Percentiles rank a stretch among this genome's conserved stretches.
Evolutionary conservation across 768 basidiomycete species (phyloP).

Genomic region (Chlorophyllum brunneum): DNA sequence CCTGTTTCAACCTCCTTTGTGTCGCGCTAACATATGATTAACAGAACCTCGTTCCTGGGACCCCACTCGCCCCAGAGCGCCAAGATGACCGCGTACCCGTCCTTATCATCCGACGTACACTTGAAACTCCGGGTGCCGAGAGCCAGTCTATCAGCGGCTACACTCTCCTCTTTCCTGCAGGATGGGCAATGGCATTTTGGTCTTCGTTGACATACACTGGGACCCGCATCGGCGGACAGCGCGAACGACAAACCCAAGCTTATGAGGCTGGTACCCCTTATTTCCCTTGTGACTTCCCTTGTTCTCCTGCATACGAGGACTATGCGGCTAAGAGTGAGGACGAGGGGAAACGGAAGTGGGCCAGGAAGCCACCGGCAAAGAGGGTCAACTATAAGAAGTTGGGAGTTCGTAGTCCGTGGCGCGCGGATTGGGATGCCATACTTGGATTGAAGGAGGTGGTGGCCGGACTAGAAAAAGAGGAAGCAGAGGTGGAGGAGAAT

Average conservation of each 20-base stretch:
- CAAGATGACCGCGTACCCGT: conserved; percentile 85
- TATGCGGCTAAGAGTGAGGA: conserved; percentile 46
- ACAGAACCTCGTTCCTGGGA: conserved; percentile 79
- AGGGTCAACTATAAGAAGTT: conserved; percentile 66
- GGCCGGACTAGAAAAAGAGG: conserved; percentile 4
- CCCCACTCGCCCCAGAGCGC: conserved; percentile 54
- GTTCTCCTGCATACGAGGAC: conserved; percentile 46
- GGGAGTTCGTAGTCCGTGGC: conserved; percentile 69
- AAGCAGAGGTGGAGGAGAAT: conserved; percentile 23
- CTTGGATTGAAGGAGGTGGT: conserved; percentile 40
- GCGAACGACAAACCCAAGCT: conserved; percentile 74
- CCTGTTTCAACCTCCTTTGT: neutral
- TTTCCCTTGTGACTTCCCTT: conserved; percentile 83
- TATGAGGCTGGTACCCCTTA: conserved; percentile 74
- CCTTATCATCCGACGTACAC: conserved; percentile 76
- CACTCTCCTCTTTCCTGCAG: conserved; percentile 81
- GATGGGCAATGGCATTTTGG: conserved; percentile 91
- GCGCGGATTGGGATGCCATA: conserved; percentile 69
- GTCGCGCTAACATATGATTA: neutral
- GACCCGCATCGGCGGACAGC: conserved; percentile 81
- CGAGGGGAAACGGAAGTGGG: conserved; percentile 63
- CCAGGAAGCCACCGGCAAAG: conserved; percentile 84
- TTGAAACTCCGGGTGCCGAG: conserved; percentile 35
- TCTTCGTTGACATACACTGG: conserved; percentile 79
- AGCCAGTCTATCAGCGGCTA: conserved; percentile 70